Base-by-base conservation (phyloP, 352 stramenopile species). In the Globisporangium solare region DNA sequence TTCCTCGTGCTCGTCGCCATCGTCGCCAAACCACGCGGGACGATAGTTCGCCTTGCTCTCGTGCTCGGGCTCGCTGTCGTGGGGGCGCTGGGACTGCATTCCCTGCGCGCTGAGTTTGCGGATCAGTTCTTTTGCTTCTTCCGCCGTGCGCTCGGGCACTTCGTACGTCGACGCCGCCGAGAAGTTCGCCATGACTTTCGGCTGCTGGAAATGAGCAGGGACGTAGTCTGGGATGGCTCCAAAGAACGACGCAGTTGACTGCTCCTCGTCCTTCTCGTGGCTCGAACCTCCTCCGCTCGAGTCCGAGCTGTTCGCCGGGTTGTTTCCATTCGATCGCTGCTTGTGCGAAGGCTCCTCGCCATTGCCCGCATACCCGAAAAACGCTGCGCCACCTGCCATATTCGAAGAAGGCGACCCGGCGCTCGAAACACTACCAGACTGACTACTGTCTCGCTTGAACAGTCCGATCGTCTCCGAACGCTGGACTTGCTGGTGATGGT, bases 1-100 rank as follows among this genome's bases (percentile, higher is more conserved):
- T 35, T 35, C 27, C 5, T 35, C 27, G 27, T 35, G 27, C 7
- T 58, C 57, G 8, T 32, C 35, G 14, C 24, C 20, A 20, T 50
- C 51, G 40, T 60, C 54, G 18, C 37, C 24, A 6, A 52, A 15
- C 51, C 50, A 42, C 6, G 8, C 14, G 20, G 13, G 11, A 40
- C 21, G 32, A 40, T 4, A 1, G 10, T 2, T 42, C n/a, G 57
- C 42, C 10, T 31, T 54, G 43, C 51, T 63, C 27, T 63, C 57
- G 51, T 63, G 57, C 57, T 63, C 57, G 0, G 57, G 57, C 14
- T 63, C 57, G 43, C 39, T 53, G 35, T 63, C 52, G 50, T 43
- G 24, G 14, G 18, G 21, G 24, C 31, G 11, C 31, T 22, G 46
- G 5, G 12, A 18, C 17, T 22, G 24, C 32, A 62, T 32, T 0